Conservation (phyloP, 108 stramenopile species). For the Seminavis robusta region DNA sequence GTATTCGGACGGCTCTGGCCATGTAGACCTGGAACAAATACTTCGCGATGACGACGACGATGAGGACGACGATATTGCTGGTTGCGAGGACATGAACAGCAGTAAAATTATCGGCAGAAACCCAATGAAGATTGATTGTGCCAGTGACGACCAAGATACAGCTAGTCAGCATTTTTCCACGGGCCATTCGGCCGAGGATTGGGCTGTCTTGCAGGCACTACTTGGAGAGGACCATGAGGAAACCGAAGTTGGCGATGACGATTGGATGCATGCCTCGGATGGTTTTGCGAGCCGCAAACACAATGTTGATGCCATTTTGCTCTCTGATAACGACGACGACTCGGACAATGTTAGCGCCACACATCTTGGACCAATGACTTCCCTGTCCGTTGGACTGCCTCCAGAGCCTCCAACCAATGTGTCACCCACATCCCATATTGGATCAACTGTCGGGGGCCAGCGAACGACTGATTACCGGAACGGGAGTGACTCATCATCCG, state of each 20-base stretch:
- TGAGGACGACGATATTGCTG: slow-evolving; percentile 40
- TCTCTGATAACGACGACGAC: not conserved
- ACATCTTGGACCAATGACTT: not conserved
- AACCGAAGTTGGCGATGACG: slow-evolving; percentile 30
- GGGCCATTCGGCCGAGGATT: slow-evolving; percentile 37
- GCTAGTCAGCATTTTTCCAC: not conserved
- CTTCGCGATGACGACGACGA: slow-evolving; percentile 71
- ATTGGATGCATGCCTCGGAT: not conserved
- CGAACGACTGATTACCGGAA: not conserved
- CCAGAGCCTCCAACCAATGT: not conserved
- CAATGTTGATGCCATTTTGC: slow-evolving; percentile 3
- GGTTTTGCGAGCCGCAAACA: not conserved
- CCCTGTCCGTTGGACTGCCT: not conserved
- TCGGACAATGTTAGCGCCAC: not conserved
- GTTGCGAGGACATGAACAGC: not conserved
- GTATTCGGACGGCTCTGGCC: not conserved
- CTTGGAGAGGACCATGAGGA: slow-evolving; percentile 68
- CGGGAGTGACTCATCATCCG: not conserved
- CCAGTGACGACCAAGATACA: slow-evolving; percentile 4
- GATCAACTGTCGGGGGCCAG: not conserved
- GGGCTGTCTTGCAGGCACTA: slow-evolving; percentile 65
- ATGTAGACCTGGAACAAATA: slow-evolving; percentile 72
- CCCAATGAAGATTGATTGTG: not conserved
- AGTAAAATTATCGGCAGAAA: not conserved
- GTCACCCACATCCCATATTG: not conserved